Conservation (phyloP, 371 early-diverging fungal species). For the Dichotomocladium elegans region DNA sequence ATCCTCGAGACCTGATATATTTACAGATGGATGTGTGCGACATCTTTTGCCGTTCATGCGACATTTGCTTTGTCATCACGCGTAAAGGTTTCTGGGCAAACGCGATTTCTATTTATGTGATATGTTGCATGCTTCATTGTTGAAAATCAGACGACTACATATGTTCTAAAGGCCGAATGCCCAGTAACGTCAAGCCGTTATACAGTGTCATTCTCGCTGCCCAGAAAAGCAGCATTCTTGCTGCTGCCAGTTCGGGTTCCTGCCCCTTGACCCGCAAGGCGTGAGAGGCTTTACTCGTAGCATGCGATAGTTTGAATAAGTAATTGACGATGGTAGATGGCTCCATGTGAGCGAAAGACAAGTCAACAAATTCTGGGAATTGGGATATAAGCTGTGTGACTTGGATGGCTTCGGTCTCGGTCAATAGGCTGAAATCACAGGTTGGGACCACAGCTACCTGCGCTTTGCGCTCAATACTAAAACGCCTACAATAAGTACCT, state of each 20-base stretch:
- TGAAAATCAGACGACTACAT: too few species aligned
- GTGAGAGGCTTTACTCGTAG: slow-evolving; percentile 70
- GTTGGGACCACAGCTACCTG: slow-evolving; percentile 11
- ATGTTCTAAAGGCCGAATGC: slow-evolving; percentile 73
- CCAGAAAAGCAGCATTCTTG: slow-evolving; percentile 74
- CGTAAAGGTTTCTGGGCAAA: too few species aligned
- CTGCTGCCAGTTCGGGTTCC: slow-evolving; percentile 63
- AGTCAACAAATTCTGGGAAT: slow-evolving; percentile 79
- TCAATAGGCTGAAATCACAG: slow-evolving; percentile 45
- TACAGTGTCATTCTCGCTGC: slow-evolving; percentile 74
- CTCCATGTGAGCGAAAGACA: slow-evolving; percentile 63
- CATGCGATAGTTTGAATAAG: slow-evolving; percentile 76
- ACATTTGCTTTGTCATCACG: too few species aligned
- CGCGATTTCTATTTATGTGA: too few species aligned
- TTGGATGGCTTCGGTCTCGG: slow-evolving; percentile 66
- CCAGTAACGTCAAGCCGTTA: slow-evolving; percentile 77
- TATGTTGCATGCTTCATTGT: too few species aligned
- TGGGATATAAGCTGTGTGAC: slow-evolving; percentile 75
- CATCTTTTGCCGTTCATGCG: too few species aligned
- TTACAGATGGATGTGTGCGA: too few species aligned
- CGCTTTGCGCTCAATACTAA: slow-evolving; percentile 41
- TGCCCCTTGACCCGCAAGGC: slow-evolving; percentile 71
- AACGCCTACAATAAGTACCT: not conserved
- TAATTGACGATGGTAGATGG: slow-evolving; percentile 89
- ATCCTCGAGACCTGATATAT: too few species aligned